A percentile compares a stretch with the other conserved stretches of the same genome.
phyloP scores from a whole-genome alignment of 2,329 filamentous ascomycete species.

The Teratosphaeria nubilosa region DNA sequence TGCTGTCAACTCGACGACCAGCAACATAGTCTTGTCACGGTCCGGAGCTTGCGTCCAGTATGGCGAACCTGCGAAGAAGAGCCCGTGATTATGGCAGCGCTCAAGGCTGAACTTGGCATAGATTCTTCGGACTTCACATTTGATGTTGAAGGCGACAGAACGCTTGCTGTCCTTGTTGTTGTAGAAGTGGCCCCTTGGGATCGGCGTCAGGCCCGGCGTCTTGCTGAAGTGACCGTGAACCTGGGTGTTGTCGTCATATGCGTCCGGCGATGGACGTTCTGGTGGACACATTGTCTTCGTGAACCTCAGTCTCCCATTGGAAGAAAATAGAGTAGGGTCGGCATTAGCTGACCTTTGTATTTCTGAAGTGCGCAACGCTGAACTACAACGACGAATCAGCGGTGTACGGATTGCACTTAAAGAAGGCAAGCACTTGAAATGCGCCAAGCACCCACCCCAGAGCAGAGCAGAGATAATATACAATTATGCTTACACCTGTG shows the following conservation, averaged over 20 bases:
- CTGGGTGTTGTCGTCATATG: constrained; percentile 4
- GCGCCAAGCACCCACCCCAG: background rate
- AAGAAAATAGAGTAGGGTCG: background rate
- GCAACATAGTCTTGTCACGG: background rate
- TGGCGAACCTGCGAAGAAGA: background rate
- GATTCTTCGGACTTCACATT: background rate
- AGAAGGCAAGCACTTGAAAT: background rate
- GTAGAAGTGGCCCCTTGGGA: background rate
- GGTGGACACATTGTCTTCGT: constrained; percentile 1
- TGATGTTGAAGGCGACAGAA: background rate
- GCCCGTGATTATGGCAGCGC: background rate
- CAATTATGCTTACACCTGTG: background rate
- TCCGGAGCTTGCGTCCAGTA: background rate
- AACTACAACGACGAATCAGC: background rate
- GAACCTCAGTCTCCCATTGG: background rate
- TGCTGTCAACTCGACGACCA: background rate
- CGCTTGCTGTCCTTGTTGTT: background rate
- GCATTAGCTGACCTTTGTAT: background rate
- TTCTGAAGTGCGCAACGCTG: background rate
- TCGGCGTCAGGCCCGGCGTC: constrained; percentile 2
- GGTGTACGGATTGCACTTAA: background rate
- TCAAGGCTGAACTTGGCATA: background rate
- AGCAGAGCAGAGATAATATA: background rate
- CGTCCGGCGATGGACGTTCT: constrained; percentile 2
- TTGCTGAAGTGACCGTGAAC: constrained; percentile 5